These are phyloP conservation scores for Kwoniella sp. DNA, from an alignment of 768 basidiomycete genomes.

Conservation along the genomic window DNA sequence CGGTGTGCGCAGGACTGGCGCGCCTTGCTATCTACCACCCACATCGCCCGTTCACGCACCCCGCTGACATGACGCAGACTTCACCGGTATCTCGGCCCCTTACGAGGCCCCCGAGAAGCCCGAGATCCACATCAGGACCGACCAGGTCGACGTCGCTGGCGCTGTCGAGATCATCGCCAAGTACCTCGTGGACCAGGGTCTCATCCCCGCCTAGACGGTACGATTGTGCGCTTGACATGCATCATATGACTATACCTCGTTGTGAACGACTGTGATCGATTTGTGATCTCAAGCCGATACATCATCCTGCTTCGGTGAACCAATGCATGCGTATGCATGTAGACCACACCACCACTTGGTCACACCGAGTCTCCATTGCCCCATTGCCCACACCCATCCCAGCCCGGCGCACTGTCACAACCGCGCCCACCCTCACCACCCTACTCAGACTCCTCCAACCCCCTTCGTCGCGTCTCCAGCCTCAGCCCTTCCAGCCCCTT, in stretches of 20 bases:
- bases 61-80: no score
- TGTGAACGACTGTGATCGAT: no score
- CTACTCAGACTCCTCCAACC: background rate
- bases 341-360: no score
- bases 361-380: no score
- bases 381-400: no score
- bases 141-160: slow-evolving; percentile 69
- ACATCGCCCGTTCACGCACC: background rate
- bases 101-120: slow-evolving; percentile 82
- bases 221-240: no score
- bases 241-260: no score
- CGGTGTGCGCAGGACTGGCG: no score
- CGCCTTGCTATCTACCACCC: background rate
- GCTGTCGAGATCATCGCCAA: slow-evolving; percentile 72
- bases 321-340: no score
- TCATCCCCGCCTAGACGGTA: slow-evolving; percentile 28
- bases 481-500: slow-evolving; percentile 8
- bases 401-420: no score
- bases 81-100: slow-evolving; percentile 95
- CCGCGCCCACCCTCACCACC: background rate
- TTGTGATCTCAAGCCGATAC: no score
- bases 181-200: slow-evolving; percentile 66
- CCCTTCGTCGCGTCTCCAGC: slow-evolving; percentile 1
- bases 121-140: slow-evolving; percentile 88
- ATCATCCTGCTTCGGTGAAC: no score